These are phyloP conservation scores for Pyrenochaeta sp. DNA, from an alignment of 2,329 filamentous ascomycete species.

Conservation along the genomic window DNA sequence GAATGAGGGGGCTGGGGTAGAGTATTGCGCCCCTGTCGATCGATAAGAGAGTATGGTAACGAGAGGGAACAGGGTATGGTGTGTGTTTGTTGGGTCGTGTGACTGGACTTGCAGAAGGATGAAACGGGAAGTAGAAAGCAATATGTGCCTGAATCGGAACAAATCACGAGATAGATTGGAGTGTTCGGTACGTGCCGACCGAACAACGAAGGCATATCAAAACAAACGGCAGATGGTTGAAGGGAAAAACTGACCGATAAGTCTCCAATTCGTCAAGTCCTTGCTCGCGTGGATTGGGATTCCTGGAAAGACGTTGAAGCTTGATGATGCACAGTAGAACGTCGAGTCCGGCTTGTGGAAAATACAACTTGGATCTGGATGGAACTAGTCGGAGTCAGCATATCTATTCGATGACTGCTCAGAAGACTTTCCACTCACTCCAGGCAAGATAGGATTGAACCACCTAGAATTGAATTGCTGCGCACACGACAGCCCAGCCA, in stretches of 20 bases:
- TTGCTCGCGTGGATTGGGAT: conserved; percentile 63
- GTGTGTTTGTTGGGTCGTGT: conserved; percentile 2
- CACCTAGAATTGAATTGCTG: conserved; percentile 18
- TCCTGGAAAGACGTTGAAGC: conserved; percentile 63
- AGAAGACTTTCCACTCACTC: conserved; percentile 22
- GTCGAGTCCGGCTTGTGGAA: conserved; percentile 54
- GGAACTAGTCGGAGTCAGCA: conserved; percentile 39
- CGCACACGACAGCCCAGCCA: background rate
- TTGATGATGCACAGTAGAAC: conserved; percentile 63
- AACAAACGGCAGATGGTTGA: background rate
- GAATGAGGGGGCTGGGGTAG: conserved; percentile 5
- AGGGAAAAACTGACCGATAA: conserved; percentile 42
- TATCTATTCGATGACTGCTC: background rate
- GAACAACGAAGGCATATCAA: background rate
- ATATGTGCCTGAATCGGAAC: conserved; percentile 3
- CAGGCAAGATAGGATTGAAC: conserved; percentile 59
- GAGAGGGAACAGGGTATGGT: background rate
- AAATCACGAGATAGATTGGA: background rate
- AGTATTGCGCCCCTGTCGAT: conserved; percentile 13
- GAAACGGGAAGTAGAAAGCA: background rate
- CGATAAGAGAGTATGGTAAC: conserved; percentile 8
- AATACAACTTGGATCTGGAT: conserved; percentile 60
- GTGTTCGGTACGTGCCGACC: background rate
- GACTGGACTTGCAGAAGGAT: conserved; percentile 1
- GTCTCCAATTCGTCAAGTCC: conserved; percentile 61